Percentiles rank a stretch among this genome's conserved stretches.
These are phyloP conservation scores for Amanita exitialis DNA, from an alignment of 768 basidiomycete genomes.

Conservation along the genomic window DNA sequence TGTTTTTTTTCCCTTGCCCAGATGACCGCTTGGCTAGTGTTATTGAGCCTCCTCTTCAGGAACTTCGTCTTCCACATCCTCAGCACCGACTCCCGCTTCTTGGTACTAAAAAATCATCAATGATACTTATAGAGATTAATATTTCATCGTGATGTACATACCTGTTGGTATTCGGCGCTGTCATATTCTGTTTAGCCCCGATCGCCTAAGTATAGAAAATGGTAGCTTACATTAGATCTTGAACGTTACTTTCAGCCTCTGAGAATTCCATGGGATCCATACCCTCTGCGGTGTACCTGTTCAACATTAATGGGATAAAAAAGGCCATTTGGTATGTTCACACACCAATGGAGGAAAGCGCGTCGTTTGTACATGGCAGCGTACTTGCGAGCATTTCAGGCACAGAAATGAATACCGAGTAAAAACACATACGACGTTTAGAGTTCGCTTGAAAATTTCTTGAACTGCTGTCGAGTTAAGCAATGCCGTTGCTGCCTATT, in stretches of 20 bases:
- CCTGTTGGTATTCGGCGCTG: conserved; percentile 88
- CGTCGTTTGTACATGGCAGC: conserved; percentile 71
- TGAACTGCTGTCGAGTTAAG: conserved; percentile 79
- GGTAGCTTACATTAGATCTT: conserved; percentile 64
- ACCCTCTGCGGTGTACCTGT: conserved; percentile 74
- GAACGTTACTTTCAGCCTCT: conserved; percentile 78
- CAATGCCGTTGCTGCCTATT: conserved; percentile 58
- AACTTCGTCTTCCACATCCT: conserved; percentile 14
- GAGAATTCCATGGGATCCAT: conserved; percentile 86
- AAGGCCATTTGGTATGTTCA: background rate
- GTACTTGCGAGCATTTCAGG: conserved; percentile 37
- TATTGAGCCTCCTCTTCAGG: conserved; percentile 11
- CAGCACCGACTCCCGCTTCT: conserved; percentile 19
- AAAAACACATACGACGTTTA: conserved; percentile 36
- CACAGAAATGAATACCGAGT: background rate
- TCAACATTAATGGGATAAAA: background rate
- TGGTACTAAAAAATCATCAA: conserved; percentile 18
- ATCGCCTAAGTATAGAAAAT: background rate
- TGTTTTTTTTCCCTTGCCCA: background rate
- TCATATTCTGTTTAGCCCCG: conserved; percentile 2
- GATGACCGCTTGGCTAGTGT: background rate
- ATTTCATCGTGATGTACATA: conserved; percentile 15
- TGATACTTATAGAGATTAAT: background rate
- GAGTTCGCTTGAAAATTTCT: conserved; percentile 72
- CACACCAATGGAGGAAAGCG: conserved; percentile 79